Conservation (phyloP, 805 yeast genomes). For the Ogataea naganishii region DNA sequence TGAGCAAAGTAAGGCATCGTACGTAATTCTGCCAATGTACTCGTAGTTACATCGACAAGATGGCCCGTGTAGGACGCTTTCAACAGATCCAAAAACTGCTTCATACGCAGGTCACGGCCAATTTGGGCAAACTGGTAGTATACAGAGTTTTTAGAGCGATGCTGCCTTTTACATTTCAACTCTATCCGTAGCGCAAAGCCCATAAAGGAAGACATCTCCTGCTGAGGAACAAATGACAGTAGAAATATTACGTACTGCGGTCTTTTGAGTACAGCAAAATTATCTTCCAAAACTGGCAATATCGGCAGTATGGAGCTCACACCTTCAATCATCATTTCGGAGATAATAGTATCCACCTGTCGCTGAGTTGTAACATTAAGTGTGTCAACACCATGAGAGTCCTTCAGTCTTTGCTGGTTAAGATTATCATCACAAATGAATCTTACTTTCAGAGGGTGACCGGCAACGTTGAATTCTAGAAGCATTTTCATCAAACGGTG, state of each 20-base stretch:
- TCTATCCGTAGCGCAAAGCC: too few species aligned
- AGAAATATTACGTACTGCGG: too few species aligned
- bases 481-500: conserved; percentile 11
- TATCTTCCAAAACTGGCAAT: too few species aligned
- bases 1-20: conserved; percentile 12
- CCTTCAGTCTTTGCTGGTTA: conserved; percentile 5
- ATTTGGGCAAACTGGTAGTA: conserved; percentile 18
- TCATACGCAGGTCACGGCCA: conserved; percentile 13
- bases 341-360: conserved; percentile 8
- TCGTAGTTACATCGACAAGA: conserved; percentile 18
- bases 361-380: conserved; percentile 11
- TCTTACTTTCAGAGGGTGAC: conserved; percentile 12
- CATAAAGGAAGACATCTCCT: too few species aligned
- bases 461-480: conserved; percentile 12
- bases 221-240: too few species aligned
- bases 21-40: conserved; percentile 14
- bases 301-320: too few species aligned
- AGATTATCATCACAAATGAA: conserved; percentile 15
- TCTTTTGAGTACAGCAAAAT: too few species aligned
- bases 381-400: conserved; percentile 8
- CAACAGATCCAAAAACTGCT: conserved; percentile 13
- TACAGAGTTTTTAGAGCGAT: conserved; percentile 9
- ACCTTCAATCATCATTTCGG: conserved; percentile 11
- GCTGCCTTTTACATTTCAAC: conserved; percentile 5
- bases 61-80: conserved; percentile 13